Evolutionary conservation across 805 yeast genomes (phyloP).

Genomic region (Kazachstania martiniae): DNA sequence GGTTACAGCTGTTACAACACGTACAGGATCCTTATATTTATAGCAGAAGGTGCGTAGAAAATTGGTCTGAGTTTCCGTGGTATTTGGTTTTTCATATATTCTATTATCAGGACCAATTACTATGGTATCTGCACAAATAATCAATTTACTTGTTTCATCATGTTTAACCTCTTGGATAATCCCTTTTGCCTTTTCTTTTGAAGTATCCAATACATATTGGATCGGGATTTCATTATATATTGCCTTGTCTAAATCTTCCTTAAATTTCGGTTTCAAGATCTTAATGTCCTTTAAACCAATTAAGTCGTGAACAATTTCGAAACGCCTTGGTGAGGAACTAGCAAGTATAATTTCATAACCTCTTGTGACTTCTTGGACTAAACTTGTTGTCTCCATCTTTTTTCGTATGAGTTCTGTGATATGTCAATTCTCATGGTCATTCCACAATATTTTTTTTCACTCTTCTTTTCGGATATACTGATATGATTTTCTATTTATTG

Average conservation of each 20-base stretch:
- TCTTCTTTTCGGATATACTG: too few species aligned
- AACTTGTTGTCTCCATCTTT: neutral
- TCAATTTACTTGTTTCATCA: slow-evolving; percentile 11
- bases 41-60: slow-evolving; percentile 36
- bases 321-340: slow-evolving; percentile 74
- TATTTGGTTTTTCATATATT: slow-evolving; percentile 75
- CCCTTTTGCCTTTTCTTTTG: slow-evolving; percentile 53
- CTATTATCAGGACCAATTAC: slow-evolving; percentile 45
- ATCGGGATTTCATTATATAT: slow-evolving; percentile 11
- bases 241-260: slow-evolving; percentile 60
- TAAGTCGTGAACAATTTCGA: slow-evolving; percentile 49
- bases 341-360: slow-evolving; percentile 50
- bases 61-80: slow-evolving; percentile 37
- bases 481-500: neutral
- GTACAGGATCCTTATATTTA: slow-evolving; percentile 33
- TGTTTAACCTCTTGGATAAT: slow-evolving; percentile 34
- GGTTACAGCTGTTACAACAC: slow-evolving; percentile 46
- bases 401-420: too few species aligned
- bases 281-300: slow-evolving; percentile 38
- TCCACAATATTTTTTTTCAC: too few species aligned
- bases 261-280: slow-evolving; percentile 56
- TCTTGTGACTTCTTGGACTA: slow-evolving; percentile 1
- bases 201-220: slow-evolving; percentile 59
- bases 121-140: slow-evolving; percentile 72
- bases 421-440: too few species aligned